These are phyloP conservation scores for Cynanchum wilfordii DNA, from an alignment of 257 asterid genomes.

Conservation along the genomic window DNA sequence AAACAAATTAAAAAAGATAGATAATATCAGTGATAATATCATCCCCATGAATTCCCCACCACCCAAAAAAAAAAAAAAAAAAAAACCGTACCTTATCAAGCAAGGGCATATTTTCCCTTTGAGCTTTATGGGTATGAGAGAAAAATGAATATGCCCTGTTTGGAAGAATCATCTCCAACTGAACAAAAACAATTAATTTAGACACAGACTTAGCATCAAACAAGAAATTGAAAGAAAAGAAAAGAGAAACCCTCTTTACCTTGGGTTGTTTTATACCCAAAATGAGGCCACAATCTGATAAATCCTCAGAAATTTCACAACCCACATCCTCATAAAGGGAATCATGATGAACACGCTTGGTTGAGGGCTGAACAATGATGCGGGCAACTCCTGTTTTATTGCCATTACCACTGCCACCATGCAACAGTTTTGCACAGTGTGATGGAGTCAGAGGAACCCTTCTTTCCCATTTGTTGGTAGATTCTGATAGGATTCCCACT, in stretches of 20 bases:
- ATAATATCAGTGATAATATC: background rate
- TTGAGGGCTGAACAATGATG: slow-evolving; percentile 84
- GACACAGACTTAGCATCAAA: background rate
- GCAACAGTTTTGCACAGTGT: slow-evolving; percentile 83
- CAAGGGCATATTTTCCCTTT: slow-evolving; percentile 90
- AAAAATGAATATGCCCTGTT: slow-evolving; percentile 83
- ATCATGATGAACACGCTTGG: slow-evolving; percentile 89
- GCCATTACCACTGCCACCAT: slow-evolving; percentile 46
- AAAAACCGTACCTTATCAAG: slow-evolving; percentile 67
- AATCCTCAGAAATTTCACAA: slow-evolving; percentile 82
- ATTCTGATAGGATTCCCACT: slow-evolving; percentile 84
- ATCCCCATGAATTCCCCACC: too few species aligned
- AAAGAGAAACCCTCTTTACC: slow-evolving; percentile 30
- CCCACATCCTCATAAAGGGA: slow-evolving; percentile 94
- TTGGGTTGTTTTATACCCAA: slow-evolving; percentile 90
- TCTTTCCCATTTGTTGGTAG: slow-evolving; percentile 98
- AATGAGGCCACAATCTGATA: slow-evolving; percentile 81
- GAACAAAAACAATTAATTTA: slow-evolving; percentile 21
- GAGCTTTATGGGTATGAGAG: slow-evolving; percentile 98
- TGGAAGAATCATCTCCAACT: slow-evolving; percentile 96
- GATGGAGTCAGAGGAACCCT: slow-evolving; percentile 88
- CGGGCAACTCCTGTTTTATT: slow-evolving; percentile 73
- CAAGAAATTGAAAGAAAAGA: background rate
- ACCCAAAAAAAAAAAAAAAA: too few species aligned
- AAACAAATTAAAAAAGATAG: slow-evolving; percentile 12